These are phyloP conservation scores for Torulaspora microellipsoides DNA, from an alignment of 805 yeast genomes.

Conservation along the genomic window DNA sequence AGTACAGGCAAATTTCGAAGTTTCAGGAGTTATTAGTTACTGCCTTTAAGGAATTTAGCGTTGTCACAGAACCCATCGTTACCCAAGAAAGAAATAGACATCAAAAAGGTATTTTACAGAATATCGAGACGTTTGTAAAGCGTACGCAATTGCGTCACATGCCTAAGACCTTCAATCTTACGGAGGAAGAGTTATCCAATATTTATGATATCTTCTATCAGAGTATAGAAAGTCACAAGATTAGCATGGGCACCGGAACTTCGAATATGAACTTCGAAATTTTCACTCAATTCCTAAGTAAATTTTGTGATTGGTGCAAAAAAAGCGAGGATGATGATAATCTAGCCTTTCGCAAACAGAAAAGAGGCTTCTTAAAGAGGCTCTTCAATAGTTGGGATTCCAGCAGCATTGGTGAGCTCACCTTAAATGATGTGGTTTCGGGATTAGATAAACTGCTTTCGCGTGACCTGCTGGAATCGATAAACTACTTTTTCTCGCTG, in stretches of 20 bases:
- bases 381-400: conserved; percentile 70
- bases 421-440: conserved; percentile 61
- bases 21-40: conserved; percentile 89
- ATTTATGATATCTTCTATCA: conserved; percentile 82
- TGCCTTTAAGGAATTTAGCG: conserved; percentile 85
- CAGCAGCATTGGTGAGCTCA: conserved; percentile 49
- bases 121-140: conserved; percentile 86
- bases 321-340: conserved; percentile 37
- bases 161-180: conserved; percentile 63
- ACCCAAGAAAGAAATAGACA: conserved; percentile 63
- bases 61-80: conserved; percentile 70
- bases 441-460: conserved; percentile 71
- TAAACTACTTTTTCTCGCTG: conserved; percentile 72
- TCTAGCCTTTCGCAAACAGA: conserved; percentile 30
- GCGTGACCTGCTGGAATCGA: conserved; percentile 69
- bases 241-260: conserved; percentile 47
- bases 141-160: conserved; percentile 85
- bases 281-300: conserved; percentile 69
- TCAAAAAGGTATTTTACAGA: conserved; percentile 73
- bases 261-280: conserved; percentile 72
- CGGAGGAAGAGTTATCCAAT: conserved; percentile 55
- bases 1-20: conserved; percentile 63
- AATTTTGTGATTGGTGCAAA: conserved; percentile 72
- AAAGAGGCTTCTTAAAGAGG: conserved; percentile 51
- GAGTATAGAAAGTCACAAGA: conserved; percentile 62